Evolutionary conservation across 495 filamentous ascomycete genomes (phyloP).

Genomic region (Tuber melanosporum): DNA sequence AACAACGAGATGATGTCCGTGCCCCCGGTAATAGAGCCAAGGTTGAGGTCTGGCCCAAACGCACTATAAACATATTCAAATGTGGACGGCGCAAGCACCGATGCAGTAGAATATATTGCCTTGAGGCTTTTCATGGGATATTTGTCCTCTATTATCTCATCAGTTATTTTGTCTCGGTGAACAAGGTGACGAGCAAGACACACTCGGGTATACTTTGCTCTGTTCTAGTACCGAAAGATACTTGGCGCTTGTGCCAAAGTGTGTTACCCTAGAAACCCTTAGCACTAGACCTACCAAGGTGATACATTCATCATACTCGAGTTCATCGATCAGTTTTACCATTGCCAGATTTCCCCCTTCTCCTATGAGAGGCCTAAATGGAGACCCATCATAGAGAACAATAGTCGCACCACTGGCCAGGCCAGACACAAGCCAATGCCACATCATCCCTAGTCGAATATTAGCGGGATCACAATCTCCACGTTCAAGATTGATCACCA

Average conservation of each 20-base stretch:
- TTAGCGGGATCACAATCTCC: not conserved
- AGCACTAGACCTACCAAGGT: slow-evolving; percentile 43
- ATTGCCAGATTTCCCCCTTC: slow-evolving; percentile 61
- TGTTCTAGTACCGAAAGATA: slow-evolving; percentile 90
- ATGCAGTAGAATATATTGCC: slow-evolving; percentile 89
- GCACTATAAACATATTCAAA: slow-evolving; percentile 80
- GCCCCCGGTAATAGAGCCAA: slow-evolving; percentile 44
- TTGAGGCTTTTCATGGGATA: slow-evolving; percentile 49
- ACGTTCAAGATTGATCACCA: not conserved
- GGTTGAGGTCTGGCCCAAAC: slow-evolving; percentile 53
- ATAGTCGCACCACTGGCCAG: slow-evolving; percentile 73
- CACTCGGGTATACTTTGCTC: slow-evolving; percentile 59
- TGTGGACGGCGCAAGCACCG: slow-evolving; percentile 83
- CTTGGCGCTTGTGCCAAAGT: slow-evolving; percentile 88
- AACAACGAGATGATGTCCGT: slow-evolving; percentile 95
- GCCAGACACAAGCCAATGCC: slow-evolving; percentile 86
- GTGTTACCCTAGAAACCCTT: slow-evolving; percentile 56
- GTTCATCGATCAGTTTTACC: slow-evolving; percentile 61
- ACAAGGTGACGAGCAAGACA: slow-evolving; percentile 44
- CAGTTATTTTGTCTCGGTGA: not conserved
- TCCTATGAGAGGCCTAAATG: slow-evolving; percentile 60
- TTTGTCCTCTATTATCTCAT: slow-evolving; percentile 10
- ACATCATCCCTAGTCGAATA: slow-evolving; percentile 56
- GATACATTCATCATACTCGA: slow-evolving; percentile 40
- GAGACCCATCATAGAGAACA: slow-evolving; percentile 82